Percentiles rank a stretch among this genome's conserved stretches.
phyloP scores from a whole-genome alignment of 352 stramenopile genomes.

The Globisporangium uncinulatum region DNA sequence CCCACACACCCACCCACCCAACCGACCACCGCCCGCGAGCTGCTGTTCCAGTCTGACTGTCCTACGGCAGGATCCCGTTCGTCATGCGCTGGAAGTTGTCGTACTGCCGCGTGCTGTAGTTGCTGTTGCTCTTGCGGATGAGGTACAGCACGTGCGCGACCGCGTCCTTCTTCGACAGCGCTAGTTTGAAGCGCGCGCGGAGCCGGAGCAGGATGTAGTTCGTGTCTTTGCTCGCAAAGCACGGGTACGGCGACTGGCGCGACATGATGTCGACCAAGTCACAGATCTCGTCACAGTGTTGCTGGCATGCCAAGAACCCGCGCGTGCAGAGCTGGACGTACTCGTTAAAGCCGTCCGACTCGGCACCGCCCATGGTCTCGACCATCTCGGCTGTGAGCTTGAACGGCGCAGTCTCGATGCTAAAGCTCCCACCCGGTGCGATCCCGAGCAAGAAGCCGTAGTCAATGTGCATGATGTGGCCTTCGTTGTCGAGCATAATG shows the following conservation, averaged over 20 bases:
- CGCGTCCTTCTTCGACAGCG: conserved; percentile 83
- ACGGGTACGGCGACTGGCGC: conserved; percentile 94
- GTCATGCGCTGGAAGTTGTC: conserved; percentile 94
- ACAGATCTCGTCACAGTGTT: conserved; percentile 94
- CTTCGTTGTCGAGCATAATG: conserved; percentile 98
- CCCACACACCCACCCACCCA: too few relatives aligned
- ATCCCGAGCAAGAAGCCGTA: conserved; percentile 99
- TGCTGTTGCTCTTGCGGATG: conserved; percentile 90
- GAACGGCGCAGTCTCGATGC: conserved; percentile 98
- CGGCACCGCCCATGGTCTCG: conserved; percentile 93
- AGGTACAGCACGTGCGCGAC: conserved; percentile 89
- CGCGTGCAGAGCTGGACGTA: conserved; percentile 97
- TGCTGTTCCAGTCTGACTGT: too few relatives aligned
- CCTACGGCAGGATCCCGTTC: conserved; percentile 88
- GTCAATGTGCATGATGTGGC: conserved; percentile 99
- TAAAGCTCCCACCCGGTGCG: conserved; percentile 97
- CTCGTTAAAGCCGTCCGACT: conserved; percentile 92
- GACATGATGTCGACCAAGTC: conserved; percentile 97
- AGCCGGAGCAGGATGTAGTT: conserved; percentile 84
- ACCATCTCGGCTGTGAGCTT: conserved; percentile 99
- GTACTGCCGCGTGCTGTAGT: conserved; percentile 92
- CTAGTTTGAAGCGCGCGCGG: conserved; percentile 85
- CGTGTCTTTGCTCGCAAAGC: conserved; percentile 87
- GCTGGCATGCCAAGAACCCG: conserved; percentile 96
- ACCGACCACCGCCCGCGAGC: too few relatives aligned